phyloP scores from a whole-genome alignment of 1,139 yeast genomes.

The Candida frijolesensis region DNA sequence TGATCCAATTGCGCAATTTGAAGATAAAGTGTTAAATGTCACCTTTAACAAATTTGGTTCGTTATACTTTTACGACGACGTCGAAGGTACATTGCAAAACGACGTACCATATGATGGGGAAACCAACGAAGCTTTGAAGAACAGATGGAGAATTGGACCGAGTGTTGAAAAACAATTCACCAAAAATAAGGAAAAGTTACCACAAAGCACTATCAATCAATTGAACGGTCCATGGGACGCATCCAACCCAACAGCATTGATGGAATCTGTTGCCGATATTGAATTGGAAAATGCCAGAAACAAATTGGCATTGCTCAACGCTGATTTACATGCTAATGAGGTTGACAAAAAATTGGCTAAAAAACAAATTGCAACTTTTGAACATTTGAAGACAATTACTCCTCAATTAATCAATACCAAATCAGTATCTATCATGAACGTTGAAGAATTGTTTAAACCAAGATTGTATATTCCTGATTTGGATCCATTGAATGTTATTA shows the following conservation, averaged over 20 bases:
- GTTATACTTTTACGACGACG: constrained; percentile 71
- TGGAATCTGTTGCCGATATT: constrained; percentile 63
- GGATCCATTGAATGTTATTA: constrained; percentile 84
- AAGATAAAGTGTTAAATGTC: constrained; percentile 49
- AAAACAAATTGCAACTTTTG: constrained; percentile 58
- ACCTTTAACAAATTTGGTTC: constrained; percentile 79
- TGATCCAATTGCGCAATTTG: constrained; percentile 63
- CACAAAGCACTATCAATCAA: constrained; percentile 45
- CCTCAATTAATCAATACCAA: constrained; percentile 55
- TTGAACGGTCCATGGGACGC: constrained; percentile 77
- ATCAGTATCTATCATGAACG: constrained; percentile 57
- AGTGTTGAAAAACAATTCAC: constrained; percentile 77
- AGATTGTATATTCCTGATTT: constrained; percentile 79
- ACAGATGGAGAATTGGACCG: constrained; percentile 93
- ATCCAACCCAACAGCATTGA: constrained; percentile 57
- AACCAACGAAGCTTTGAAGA: constrained; percentile 49
- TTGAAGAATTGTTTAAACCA: constrained; percentile 66
- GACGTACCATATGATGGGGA: constrained; percentile 69
- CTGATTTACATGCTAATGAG: constrained; percentile 48
- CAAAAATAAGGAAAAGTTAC: constrained; percentile 59
- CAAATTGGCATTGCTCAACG: constrained; percentile 56
- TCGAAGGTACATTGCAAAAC: constrained; percentile 39
- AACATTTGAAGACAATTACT: constrained; percentile 56
- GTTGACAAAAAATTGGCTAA: constrained; percentile 46
- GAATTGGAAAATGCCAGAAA: constrained; percentile 66